Conservation (phyloP, 495 filamentous ascomycete genomes). For the Lentithecium fluviatile region DNA sequence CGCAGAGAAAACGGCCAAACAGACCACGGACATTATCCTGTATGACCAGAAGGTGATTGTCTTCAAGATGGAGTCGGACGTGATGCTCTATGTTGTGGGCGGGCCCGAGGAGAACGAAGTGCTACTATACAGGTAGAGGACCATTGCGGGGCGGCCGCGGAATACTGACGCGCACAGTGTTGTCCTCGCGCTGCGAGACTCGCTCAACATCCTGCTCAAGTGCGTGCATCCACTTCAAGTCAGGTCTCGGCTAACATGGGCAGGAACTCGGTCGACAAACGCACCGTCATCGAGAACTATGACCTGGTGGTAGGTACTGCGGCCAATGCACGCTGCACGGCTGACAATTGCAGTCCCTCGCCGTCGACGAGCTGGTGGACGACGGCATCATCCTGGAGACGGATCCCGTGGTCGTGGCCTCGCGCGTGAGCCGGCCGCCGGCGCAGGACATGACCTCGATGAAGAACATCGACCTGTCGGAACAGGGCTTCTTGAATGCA, state of each 20-base stretch:
- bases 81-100: slow-evolving; percentile 94
- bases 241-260: background rate
- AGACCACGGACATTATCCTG: slow-evolving; percentile 89
- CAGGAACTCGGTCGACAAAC: slow-evolving; percentile 92
- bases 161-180: slow-evolving; percentile 51
- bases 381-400: slow-evolving; percentile 97
- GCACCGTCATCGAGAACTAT: slow-evolving; percentile 97
- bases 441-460: slow-evolving; percentile 83
- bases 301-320: slow-evolving; percentile 52
- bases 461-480: slow-evolving; percentile 89
- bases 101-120: slow-evolving; percentile 91
- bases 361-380: slow-evolving; percentile 94
- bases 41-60: slow-evolving; percentile 94
- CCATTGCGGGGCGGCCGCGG: background rate
- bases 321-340: background rate
- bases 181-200: slow-evolving; percentile 81
- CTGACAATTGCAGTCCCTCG: slow-evolving; percentile 64
- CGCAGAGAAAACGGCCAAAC: slow-evolving; percentile 88
- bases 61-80: slow-evolving; percentile 97
- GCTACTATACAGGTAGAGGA: slow-evolving; percentile 66
- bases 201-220: slow-evolving; percentile 90
- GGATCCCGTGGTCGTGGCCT: slow-evolving; percentile 87
- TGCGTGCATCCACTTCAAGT: slow-evolving; percentile 47
- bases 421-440: slow-evolving; percentile 87
- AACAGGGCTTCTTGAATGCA: slow-evolving; percentile 92